Evolutionary conservation across 2,329 filamentous ascomycete genomes (phyloP).

Genomic region (Exutisphaerella laricina): DNA sequence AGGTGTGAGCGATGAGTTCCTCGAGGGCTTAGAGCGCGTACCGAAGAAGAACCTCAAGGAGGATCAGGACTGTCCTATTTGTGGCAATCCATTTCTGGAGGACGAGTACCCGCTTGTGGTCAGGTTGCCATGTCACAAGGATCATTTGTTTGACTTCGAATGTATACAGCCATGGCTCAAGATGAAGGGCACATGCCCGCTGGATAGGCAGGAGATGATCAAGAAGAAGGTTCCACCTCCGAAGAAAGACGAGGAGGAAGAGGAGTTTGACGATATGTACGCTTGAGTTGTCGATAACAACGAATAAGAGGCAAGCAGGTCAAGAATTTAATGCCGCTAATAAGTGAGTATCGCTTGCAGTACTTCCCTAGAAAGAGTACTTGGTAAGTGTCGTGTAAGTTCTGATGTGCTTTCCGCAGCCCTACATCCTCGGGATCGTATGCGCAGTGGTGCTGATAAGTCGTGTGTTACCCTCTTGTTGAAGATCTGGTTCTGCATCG

Average conservation of each 20-base stretch:
- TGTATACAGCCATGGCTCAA: slow-evolving; percentile 61
- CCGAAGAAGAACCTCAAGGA: slow-evolving; percentile 46
- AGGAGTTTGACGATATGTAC: slow-evolving; percentile 49
- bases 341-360: too few species aligned
- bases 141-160: slow-evolving; percentile 59
- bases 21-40: slow-evolving; percentile 56
- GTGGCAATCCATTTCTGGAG: slow-evolving; percentile 56
- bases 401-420: too few species aligned
- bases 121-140: slow-evolving; percentile 55
- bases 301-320: too few species aligned
- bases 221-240: slow-evolving; percentile 43
- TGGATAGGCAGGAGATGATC: slow-evolving; percentile 55
- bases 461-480: too few species aligned
- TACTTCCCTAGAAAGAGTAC: too few species aligned
- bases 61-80: slow-evolving; percentile 55
- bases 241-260: slow-evolving; percentile 43
- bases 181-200: slow-evolving; percentile 58
- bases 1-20: slow-evolving; percentile 56
- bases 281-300: slow-evolving; percentile 24
- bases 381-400: too few species aligned
- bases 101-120: slow-evolving; percentile 56
- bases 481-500: too few species aligned
- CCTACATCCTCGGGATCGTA: too few species aligned
- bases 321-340: too few species aligned
- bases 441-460: too few species aligned